These are phyloP conservation scores for Xylaria palmicola DNA, from an alignment of 495 filamentous ascomycete species.

Conservation along the genomic window DNA sequence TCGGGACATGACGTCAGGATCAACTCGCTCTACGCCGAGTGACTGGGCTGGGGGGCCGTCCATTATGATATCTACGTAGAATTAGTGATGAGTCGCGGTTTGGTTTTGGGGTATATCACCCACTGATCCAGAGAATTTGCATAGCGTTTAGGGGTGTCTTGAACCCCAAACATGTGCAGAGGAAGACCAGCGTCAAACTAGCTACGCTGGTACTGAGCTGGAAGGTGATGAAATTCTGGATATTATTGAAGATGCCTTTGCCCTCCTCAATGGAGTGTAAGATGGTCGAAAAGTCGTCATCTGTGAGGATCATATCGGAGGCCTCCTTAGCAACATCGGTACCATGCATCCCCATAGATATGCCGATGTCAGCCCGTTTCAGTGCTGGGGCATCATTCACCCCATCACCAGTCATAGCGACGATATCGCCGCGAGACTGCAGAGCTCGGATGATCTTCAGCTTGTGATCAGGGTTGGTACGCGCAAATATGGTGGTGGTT, in stretches of 20 bases:
- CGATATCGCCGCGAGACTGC: slow-evolving; percentile 90
- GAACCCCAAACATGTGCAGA: slow-evolving; percentile 89
- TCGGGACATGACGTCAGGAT: slow-evolving; percentile 88
- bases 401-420: slow-evolving; percentile 98
- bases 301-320: slow-evolving; percentile 98
- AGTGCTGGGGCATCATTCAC: slow-evolving; percentile 97
- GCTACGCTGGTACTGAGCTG: slow-evolving; percentile 97
- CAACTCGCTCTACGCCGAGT: slow-evolving; percentile 91
- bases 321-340: slow-evolving; percentile 99
- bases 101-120: slow-evolving; percentile 35
- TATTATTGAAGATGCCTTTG: slow-evolving; percentile 99
- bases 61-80: slow-evolving; percentile 87
- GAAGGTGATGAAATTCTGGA: slow-evolving; percentile 98
- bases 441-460: slow-evolving; percentile 92
- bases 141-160: slow-evolving; percentile 95
- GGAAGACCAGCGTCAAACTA: slow-evolving; percentile 82
- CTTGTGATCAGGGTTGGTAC: slow-evolving; percentile 96
- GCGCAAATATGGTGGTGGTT: slow-evolving; percentile 88
- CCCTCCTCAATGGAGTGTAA: slow-evolving; percentile 95
- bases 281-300: slow-evolving; percentile 98
- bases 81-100: slow-evolving; percentile 13
- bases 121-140: slow-evolving; percentile 99
- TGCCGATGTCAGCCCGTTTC: slow-evolving; percentile 97
- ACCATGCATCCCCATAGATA: slow-evolving; percentile 92
- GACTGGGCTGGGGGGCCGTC: slow-evolving; percentile 97